Evolutionary conservation across 2,329 filamentous ascomycete genomes (phyloP).

Genomic region (Teratosphaeria pseudoeucalypti): DNA sequence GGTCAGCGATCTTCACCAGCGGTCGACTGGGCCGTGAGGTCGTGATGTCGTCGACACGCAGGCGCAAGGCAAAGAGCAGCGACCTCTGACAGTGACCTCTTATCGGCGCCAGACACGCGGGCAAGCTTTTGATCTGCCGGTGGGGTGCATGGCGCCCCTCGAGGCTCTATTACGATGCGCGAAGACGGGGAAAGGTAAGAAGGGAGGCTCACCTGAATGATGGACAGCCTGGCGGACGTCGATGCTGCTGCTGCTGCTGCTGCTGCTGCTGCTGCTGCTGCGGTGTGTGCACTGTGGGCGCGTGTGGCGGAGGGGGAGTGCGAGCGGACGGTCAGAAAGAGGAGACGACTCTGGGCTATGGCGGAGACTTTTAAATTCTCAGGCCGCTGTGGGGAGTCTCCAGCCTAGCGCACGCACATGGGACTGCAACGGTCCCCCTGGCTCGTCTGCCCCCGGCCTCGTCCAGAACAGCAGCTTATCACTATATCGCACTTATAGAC

Average conservation of each 20-base stretch:
- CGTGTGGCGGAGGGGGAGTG: neutral
- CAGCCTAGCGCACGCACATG: constrained; percentile 3
- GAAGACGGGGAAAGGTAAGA: neutral
- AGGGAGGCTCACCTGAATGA: neutral
- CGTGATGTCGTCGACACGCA: constrained; percentile 2
- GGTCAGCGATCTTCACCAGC: neutral
- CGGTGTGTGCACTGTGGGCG: neutral
- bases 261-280: neutral
- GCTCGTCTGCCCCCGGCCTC: neutral
- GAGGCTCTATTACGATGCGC: neutral
- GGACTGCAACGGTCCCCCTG: neutral
- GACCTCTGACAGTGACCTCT: neutral
- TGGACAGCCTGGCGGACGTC: neutral
- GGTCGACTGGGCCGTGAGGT: neutral
- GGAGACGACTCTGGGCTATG: constrained; percentile 3
- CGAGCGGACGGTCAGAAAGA: neutral
- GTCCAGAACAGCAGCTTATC: neutral
- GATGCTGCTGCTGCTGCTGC: neutral
- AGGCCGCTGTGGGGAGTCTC: constrained; percentile 5
- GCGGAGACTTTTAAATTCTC: neutral
- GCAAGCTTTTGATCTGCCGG: constrained; percentile 1
- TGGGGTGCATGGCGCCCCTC: constrained; percentile 1
- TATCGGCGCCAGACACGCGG: neutral
- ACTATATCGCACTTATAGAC: neutral
- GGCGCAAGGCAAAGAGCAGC: constrained; percentile 1